Percentiles rank a stretch among this genome's conserved stretches.
These are phyloP conservation scores for Jatropha podagrica DNA, from an alignment of 441 rosid genomes.

Conservation along the genomic window DNA sequence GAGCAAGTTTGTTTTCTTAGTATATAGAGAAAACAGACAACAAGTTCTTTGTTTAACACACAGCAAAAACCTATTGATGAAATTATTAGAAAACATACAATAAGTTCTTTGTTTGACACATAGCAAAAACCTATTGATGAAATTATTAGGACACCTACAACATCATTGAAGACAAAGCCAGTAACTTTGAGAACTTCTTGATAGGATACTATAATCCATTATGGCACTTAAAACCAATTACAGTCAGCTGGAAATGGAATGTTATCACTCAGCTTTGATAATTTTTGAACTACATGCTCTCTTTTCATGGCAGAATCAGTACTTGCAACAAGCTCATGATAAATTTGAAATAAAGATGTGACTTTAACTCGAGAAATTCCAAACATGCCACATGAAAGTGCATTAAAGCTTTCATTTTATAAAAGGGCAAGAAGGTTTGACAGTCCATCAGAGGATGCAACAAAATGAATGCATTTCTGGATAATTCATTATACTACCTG, in stretches of 20 bases:
- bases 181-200: background rate
- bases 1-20: background rate
- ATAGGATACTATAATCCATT: background rate
- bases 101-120: background rate
- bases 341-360: background rate
- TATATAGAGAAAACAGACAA: background rate
- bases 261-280: background rate
- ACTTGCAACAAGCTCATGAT: background rate
- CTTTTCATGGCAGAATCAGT: background rate
- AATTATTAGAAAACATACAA: background rate
- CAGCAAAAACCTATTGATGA: too few species aligned
- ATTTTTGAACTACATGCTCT: background rate
- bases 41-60: background rate
- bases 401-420: background rate
- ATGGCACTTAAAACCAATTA: background rate
- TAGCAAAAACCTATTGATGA: too few species aligned
- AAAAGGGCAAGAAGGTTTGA: background rate
- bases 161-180: background rate
- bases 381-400: background rate
- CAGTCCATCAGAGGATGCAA: background rate
- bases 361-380: background rate
- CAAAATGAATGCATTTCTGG: slow-evolving; percentile 6
- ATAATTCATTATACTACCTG: slow-evolving; percentile 49
- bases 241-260: background rate
- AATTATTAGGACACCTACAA: background rate